Base-by-base conservation (phyloP, 768 basidiomycete genomes). In the Porpolomopsis calyptriformis region DNA sequence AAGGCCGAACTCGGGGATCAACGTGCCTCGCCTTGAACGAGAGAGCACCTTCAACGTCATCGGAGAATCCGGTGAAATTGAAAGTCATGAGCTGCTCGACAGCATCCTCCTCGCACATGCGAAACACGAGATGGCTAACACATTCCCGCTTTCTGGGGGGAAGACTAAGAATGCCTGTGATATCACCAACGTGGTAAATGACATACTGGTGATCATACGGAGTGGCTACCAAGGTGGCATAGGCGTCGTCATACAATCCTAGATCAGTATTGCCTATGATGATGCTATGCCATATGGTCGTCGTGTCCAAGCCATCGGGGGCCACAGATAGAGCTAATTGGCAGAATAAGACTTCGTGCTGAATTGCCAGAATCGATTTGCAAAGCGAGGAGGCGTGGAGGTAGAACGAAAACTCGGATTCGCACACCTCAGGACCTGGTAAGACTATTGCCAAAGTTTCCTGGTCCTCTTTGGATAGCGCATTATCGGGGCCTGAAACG, bases 1-100 rank as follows among this genome's bases (percentile, higher is more conserved):
- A 82, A 0, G 93, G 93, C 29, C 73, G 76, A 31, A 81, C 66
- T 36, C 87, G 77, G 40, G 94, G 91, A 65, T 99, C 89, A 14
- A 83, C 82, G 60, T 97, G 94, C 49, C 93, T 78, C 5, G 91
- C 87, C 61, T 97, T 94, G 70, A 93, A 97, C 16, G 85, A 76
- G 34, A 99, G 69, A 12, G 84, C 80, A 35, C 77, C 79, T 66
- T 96, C 92, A 16, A 98, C 85, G 58, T 94, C 90, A 43, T 82
- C 79, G 35, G 81, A 75, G 49, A 93, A 72, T 0, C 85, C 89
- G 36, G 82, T 72, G 57, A 97, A 98, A 55, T 87, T 87, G 56
- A 89, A 80, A 6, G 78, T 65, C 60, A 91, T 78, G 10, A 98
- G 71, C 51, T 74, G 74, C 42, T 83, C 82, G 14, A 91, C 76